These are phyloP conservation scores for Pseudogymnoascus destructans DNA, from an alignment of 2,329 filamentous ascomycete genomes.

Conservation along the genomic window DNA sequence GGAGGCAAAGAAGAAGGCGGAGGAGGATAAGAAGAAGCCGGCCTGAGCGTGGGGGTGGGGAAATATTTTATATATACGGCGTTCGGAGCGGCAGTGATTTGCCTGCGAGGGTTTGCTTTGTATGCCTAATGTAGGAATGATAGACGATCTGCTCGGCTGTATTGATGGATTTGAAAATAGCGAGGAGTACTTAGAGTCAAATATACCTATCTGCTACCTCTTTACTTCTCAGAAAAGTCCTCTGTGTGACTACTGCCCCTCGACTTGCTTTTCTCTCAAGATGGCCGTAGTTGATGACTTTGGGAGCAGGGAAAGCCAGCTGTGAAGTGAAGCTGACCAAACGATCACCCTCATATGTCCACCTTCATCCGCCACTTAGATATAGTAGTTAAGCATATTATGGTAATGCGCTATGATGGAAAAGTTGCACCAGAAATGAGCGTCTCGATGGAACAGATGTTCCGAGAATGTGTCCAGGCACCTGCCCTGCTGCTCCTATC, in stretches of 20 bases:
- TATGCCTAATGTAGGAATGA: background rate
- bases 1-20: background rate
- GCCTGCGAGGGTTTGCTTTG: background rate
- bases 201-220: background rate
- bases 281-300: background rate
- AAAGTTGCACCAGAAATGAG: too few species aligned
- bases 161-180: constrained; percentile 1
- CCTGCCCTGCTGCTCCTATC: too few species aligned
- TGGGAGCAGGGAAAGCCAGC: background rate
- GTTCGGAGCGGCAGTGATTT: background rate
- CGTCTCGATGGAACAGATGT: too few species aligned
- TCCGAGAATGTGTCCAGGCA: too few species aligned
- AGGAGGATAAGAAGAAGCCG: background rate
- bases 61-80: background rate
- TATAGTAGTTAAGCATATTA: too few species aligned
- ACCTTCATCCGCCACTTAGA: too few species aligned
- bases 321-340: too few species aligned
- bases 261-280: background rate
- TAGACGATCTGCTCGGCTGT: background rate
- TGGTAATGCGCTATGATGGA: too few species aligned
- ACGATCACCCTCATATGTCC: too few species aligned
- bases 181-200: constrained; percentile 1
- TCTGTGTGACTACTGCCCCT: background rate
- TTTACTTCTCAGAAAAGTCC: background rate
- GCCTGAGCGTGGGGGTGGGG: background rate